Base-by-base conservation (phyloP, 1,284 basidiomycete genomes). In the Leccinum angustisporum region DNA sequence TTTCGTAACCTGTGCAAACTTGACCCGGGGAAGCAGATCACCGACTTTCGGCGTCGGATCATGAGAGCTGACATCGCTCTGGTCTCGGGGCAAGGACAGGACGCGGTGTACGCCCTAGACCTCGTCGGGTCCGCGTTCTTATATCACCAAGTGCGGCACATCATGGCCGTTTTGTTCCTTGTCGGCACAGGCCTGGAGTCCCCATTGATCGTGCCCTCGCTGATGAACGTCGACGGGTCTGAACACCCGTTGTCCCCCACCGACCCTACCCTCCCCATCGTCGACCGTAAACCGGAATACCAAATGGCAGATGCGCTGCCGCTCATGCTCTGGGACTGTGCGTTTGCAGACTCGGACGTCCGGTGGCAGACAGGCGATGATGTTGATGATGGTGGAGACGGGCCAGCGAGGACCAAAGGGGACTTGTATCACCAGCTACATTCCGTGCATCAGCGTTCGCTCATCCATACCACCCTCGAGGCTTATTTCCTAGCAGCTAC, bases 141-240 rank as follows among this genome's bases (percentile, higher is more conserved):
- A 50, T 99, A 97, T 77, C 95, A 99, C 76, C 97, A 98, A 80
- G 97, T 99, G 11, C 85, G 97, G 50, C 94, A 98, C 74, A 98
- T 98, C 75, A 92, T 98, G 85, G 92, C 94, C 2, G 76, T 97
- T 54, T 82, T 99, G 14, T 93, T 99, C 76, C 86, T 98, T 58
- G 85, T 98, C 57, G 97, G 97, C 5, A 77, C 90, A 0, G 84
- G 90, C 0, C 81, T 96, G 46, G 97, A 99, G 73, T 70, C 78
- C 1, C 91, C 94, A 0, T 79, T 79, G 4, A 78, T 97, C 59
- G 79, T 98, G 18, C 80, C 86, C 16, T 81, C 88, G 11, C 80
- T 99, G 21, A 80, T 98, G 71, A 92, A 98, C 71, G 84, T 86
- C 21, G 81, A 78, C 61, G 75, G 53, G 53, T 70, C 43, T 16